Evolutionary conservation across 768 basidiomycete genomes (phyloP), one percentile per base, ranked within the genome.

Genomic region (Crucibulum laeve): DNA sequence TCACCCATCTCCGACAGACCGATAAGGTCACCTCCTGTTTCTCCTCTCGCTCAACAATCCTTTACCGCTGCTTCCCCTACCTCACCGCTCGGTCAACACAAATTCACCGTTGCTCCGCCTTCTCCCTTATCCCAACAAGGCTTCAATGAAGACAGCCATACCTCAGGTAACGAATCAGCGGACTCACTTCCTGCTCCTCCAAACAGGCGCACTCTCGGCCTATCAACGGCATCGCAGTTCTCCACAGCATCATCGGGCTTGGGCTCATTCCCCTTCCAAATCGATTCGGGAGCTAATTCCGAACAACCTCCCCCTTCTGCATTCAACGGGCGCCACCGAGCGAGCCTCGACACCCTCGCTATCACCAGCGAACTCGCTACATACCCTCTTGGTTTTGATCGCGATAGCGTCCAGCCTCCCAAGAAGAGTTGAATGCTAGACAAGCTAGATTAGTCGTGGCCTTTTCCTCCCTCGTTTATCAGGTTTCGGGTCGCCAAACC

Each of bases 1-100:
- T 90, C 88, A 5, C 90, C 90, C 4, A 90, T 91, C 46, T 89
- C 87, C n/a, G 80, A 87, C 51, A 73, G 84, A 42, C 88, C 87
- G 7, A 67, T 81, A 53, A 73, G 87, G 48, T 81, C 85, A 3
- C 86, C 86, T 4, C 84, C 84, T 26, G 79, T 80, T 44, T 89
- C 87, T 7, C 87, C 88, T 5, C 67, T 86, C 15, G 71, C 64
- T 21, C 79, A 84, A 59, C 82, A 84, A 48, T 66, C 73, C 15
- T 73, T 76, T 47, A 62, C 60, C 25, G 54, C 53, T 35, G 74
- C 28, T 30, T n/a, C 76, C 10, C 76, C 81, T 18, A 72, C 76
- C 45, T 84, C 84, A 22, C 82, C 84, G 14, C 64, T 80, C 13
- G 68, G 68, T 23, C 77, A 83, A 56, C 80, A 82, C 44, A 57